Base-by-base conservation (phyloP, 108 stramenopile species). In the Stephanodiscus minutulus region DNA sequence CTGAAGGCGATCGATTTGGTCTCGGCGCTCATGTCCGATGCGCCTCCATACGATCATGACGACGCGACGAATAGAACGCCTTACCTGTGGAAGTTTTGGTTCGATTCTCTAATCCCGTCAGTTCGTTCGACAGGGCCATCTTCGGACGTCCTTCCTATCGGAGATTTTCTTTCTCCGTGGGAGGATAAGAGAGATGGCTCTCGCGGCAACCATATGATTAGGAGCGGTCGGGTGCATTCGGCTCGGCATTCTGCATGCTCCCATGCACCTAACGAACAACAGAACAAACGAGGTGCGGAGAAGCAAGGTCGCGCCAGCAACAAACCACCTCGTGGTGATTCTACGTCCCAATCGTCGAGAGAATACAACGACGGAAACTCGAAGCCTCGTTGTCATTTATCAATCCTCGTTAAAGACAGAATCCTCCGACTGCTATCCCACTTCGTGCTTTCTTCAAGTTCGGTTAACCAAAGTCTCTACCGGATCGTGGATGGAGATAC, bases 21-120 rank as follows among this genome's bases (percentile, higher is more conserved):
- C 10, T 64, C 31, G 28, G 37, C 47, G 18, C 72, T 73, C 41
- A 73, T 80, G 79, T 80, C 79, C 11, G 79, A 80, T 68, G 79
- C 79, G 60, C 43, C 53, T 28, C 71, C 70, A 20, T 72, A 68
- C 48, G 39, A 66, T 35, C 61, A 68, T 31, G 39, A 56, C 33
- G 53, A 37, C 54, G 17, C 28, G 0, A 37, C 53, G 29, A 68
- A 63, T 28, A 68, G 61, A 47, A 73, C 72, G 24, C 79, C 66
- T 21, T 57, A 68, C 56, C 67, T 80, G 50, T 80, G 79, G 79
- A 80, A 68, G 61, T 80, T 68, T 68, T 80, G 72, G 79, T 73
- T 80, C 48, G 72, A 80, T 39, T 72, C 79, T n/a, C 52, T 80
- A 3, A 35, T 80, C 21, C 72, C 67, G 7, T 24, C 67, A 43